Base-by-base conservation (phyloP, 495 filamentous ascomycete species). In the Astrocystis sublimbata region DNA sequence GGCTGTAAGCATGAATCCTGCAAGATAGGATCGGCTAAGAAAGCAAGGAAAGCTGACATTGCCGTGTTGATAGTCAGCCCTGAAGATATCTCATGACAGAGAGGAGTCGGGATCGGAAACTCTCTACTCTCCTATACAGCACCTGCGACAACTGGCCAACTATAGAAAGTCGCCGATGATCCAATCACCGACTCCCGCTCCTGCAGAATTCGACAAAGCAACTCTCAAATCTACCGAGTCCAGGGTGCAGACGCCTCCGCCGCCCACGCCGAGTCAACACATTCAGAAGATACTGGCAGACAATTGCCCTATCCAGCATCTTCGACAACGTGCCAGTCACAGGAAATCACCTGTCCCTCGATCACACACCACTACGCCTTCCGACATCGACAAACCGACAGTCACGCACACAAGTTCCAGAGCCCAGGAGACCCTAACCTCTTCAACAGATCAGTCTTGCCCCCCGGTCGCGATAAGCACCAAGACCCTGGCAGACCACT, bases 41-140 rank as follows among this genome's bases (percentile, higher is more conserved):
- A 28, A 1, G 2, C 8, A 33, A 24, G 24, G 2, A 55, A 59
- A 28, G 26, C 64, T 42, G 24, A 56, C 12, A n/a, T n/a, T n/a
- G n/a, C n/a, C n/a, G n/a, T 58, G 33, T 56, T 15, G 30, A 8
- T 54, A 61, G 31, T 52, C 64, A 28, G 47, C 24, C 12, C 59
- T 46, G 17, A 64, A 50, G 24, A 23, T 59, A 13, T 31, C 42
- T 30, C 66, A 45, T 15, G 40, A 50, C n/a, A 56, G 26, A 1
- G 63, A 64, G 5, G 58, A 66, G 21, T 57, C 49, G 49, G 38
- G 59, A 33, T 31, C 61, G 4, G 59, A 67, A 47, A 67, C 68
- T 1, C 66, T 62, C 7, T 61, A 58, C 5, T 58, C 58, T 8
- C 62, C 62, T 9, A 62, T 42, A 3, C 62, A 65, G 26, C 40